Percentiles rank a stretch among this genome's conserved stretches.
Evolutionary conservation across 257 asterid species (phyloP).

Genomic region (Thymus mandschuricus): DNA sequence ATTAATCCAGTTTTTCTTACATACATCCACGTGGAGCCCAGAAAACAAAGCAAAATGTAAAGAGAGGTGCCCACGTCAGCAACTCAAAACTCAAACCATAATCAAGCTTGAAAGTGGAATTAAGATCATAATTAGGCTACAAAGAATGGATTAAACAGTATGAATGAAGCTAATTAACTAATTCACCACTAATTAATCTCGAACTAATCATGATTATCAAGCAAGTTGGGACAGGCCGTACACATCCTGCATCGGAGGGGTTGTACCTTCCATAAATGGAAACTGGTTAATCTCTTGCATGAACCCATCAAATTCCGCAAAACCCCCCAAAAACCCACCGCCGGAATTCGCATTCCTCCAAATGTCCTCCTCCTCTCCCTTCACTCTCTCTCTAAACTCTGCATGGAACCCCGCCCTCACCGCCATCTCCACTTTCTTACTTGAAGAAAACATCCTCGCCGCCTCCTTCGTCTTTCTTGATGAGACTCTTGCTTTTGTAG

Average conservation of each 20-base stretch:
- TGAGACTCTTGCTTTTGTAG: not conserved
- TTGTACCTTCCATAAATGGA: constrained; percentile 48
- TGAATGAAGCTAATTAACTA: not conserved
- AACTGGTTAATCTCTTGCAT: constrained; percentile 57
- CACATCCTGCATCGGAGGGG: constrained; percentile 38
- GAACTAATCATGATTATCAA: not conserved
- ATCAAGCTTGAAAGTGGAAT: not conserved
- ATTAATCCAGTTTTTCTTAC: not conserved
- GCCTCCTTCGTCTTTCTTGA: constrained; percentile 6
- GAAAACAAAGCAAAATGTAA: not conserved
- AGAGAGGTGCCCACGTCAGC: not conserved
- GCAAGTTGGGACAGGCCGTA: constrained; percentile 49
- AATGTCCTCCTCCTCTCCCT: constrained; percentile 87
- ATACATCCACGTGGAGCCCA: not conserved
- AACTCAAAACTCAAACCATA: not conserved
- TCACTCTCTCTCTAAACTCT: constrained; percentile 48
- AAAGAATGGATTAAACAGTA: too few relatives aligned
- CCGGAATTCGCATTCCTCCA: constrained; percentile 68
- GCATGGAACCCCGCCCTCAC: constrained; percentile 33
- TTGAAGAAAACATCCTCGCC: constrained; percentile 25
- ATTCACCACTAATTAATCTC: not conserved
- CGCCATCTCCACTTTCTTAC: constrained; percentile 42
- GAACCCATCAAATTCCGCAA: constrained; percentile 62
- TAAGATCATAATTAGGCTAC: not conserved
- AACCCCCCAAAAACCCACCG: constrained; percentile 69